A percentile compares a stretch with the other conserved stretches of the same genome.
Evolutionary conservation across 1,284 basidiomycete genomes (phyloP).

Genomic region (Paramarasmius palmivorus): DNA sequence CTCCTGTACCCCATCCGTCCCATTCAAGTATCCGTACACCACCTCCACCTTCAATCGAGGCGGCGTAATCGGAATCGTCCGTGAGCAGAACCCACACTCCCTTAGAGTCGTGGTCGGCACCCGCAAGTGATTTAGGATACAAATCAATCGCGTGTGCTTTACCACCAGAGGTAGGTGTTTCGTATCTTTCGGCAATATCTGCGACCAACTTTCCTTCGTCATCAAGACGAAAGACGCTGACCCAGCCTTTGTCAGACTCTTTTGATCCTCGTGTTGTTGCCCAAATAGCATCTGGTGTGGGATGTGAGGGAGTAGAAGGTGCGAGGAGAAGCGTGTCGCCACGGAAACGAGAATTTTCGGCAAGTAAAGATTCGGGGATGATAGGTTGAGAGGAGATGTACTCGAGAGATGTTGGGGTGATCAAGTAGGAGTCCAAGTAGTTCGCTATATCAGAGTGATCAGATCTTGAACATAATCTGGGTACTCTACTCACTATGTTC

Average conservation of each 20-base stretch:
- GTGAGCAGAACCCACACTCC: conserved; percentile 41
- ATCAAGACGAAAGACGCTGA: conserved; percentile 40
- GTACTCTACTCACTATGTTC: conserved; percentile 41
- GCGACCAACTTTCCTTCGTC: conserved; percentile 33
- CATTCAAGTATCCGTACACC: conserved; percentile 47
- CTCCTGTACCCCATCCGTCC: conserved; percentile 40
- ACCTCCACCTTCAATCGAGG: conserved; percentile 27
- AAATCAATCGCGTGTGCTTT: conserved; percentile 50
- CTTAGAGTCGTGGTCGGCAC: conserved; percentile 16
- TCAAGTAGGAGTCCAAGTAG: conserved; percentile 42
- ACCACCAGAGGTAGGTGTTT: conserved; percentile 46
- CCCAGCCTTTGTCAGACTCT: conserved; percentile 35
- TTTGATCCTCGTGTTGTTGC: conserved; percentile 44
- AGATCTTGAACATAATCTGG: neutral
- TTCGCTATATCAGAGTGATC: conserved; percentile 32
- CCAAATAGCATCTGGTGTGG: conserved; percentile 38
- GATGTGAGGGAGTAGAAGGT: conserved; percentile 33
- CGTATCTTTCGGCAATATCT: conserved; percentile 31
- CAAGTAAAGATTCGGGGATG: conserved; percentile 23
- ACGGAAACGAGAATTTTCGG: conserved; percentile 28
- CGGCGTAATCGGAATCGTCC: conserved; percentile 41
- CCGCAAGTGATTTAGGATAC: conserved; percentile 27
- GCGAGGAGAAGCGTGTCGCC: conserved; percentile 47
- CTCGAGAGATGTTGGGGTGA: conserved; percentile 31
- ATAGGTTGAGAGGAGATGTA: conserved; percentile 39